Evolutionary conservation across 176 grass and related monocot genomes (phyloP).

Genomic region (Zea mays): DNA sequence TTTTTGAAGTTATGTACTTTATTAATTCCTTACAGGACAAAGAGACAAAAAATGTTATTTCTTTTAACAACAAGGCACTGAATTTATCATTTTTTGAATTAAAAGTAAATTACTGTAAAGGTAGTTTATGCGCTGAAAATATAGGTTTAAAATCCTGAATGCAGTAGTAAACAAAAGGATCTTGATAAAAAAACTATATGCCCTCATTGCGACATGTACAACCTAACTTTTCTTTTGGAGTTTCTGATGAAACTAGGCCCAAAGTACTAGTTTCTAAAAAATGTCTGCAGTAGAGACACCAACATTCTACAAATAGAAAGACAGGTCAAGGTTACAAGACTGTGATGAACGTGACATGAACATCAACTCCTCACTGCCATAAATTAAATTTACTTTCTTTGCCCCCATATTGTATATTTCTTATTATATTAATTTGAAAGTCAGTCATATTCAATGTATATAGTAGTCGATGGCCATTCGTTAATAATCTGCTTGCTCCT

Average conservation of each 20-base stretch:
- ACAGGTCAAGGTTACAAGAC: neutral
- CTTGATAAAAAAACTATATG: neutral
- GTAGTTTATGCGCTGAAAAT: neutral
- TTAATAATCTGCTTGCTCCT: slow-evolving; percentile 32
- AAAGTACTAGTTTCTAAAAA: neutral
- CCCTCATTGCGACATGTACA: neutral
- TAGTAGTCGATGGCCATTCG: slow-evolving; percentile 4
- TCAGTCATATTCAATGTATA: slow-evolving; percentile 20
- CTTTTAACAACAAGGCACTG: slow-evolving; percentile 8
- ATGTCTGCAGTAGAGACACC: neutral
- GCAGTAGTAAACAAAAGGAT: slow-evolving; percentile 12
- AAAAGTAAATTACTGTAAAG: neutral
- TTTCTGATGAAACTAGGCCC: slow-evolving; percentile 1
- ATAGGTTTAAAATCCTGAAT: neutral
- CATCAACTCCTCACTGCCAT: neutral
- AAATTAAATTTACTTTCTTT: slow-evolving; percentile 21
- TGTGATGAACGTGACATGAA: neutral
- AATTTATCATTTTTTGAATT: neutral
- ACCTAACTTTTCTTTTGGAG: neutral
- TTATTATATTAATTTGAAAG: slow-evolving; percentile 15
- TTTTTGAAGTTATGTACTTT: neutral
- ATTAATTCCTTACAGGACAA: slow-evolving; percentile 15
- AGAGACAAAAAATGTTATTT: neutral
- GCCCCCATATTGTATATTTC: neutral
- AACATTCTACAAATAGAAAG: slow-evolving; percentile 8